Evolutionary conservation across 345 rosid species (phyloP), one percentile per base, ranked within the genome.

Genomic region (Excoecaria agallocha): DNA sequence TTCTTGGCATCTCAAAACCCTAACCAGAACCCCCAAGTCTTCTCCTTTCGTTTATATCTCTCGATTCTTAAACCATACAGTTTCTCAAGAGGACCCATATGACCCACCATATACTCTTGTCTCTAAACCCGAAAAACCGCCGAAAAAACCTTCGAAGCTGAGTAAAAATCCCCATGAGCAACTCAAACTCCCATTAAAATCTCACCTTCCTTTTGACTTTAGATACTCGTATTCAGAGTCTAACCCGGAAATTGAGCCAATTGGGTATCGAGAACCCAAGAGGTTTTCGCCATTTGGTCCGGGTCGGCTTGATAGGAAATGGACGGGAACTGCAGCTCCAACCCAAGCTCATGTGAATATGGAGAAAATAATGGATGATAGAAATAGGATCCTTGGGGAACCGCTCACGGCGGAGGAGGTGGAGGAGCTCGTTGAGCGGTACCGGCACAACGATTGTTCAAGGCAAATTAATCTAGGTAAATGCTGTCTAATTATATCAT

Each of bases 261-360:
- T 92, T 51, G 94, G 97, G 60, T 94, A 71, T 72, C 93, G 98
- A 3, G 97, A 94, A 74, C 91, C 96, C 48, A 93, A 88, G 76
- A 84, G 94, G 71, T 94, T 94, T 79, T 92, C 94, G 65, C 98
- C 96, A 0, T 92, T 94, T 57, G 97, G 98, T 13, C 98, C 97
- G 0, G 92, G 96, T 22, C 89, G 92, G 69, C 84, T 94, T 12
- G 90, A 89, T 66, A 79, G 97, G 80, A 83, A 83, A 58, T 94
- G 94, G 98, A 92, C 96, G 0, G 98, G 97, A n/a, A 88, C 90
- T 12, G 74, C 85, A 11, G 96, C 97, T 54, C 86, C 81, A 8
- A 84, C 73, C 37, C 76, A 76, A 13, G 61, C 6, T 68, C 85
- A 82, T 76, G 80, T 37, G 49, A 89, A 82, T 24, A 63, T 41